Base-by-base conservation (phyloP, 352 stramenopile genomes). In the Globisporangium canariense region DNA sequence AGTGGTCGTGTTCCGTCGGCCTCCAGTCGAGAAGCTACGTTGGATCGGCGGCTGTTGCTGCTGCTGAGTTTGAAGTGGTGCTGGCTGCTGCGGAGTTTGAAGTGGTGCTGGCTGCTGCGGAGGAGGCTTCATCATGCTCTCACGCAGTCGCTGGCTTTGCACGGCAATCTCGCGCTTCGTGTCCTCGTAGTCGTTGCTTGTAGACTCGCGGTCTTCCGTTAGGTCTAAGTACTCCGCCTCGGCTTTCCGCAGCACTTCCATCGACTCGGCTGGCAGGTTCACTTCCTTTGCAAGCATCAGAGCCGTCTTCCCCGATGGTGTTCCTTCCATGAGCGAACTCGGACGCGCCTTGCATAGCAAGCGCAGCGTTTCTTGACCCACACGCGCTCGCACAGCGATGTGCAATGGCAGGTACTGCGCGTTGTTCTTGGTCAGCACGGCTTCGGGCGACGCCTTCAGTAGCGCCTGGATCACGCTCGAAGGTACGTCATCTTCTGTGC, bases 371-470 rank as follows among this genome's bases (percentile, higher is more conserved):
- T 85, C 79, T 16, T 74, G 49, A 2, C 76, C 66, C 2, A 79
- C 74, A 6, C 75, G 75, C 7, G 86, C 80, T 20, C 87, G 84
- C 32, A 94, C 82, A 0, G 86, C 86, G 65, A 94, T 90, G 64
- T 94, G 86, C n/a, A 94, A 73, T 1, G 86, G 86, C 65, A 94
- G 60, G 58, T 90, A 90, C 70, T 93, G 83, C 9, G 86, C 84
- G 50, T 93, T 89, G 73, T 94, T 94, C 60, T 80, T 84, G 51
- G 81, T 90, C 56, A 94, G 73, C 45, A 89, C 83, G 13, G 72
- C 86, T 51, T 91, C 80, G 0, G 86, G 86, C n/a, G 86, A 94
- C 5, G 82, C 86, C 16, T 81, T 65, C 11, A 94, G 75, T 45
- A 94, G 71, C 51, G 82, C 79, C 0, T 74, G 67, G 55, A 94